Conservation (phyloP, 2,329 filamentous ascomycete genomes). For the Tolypocladium amazonense region DNA sequence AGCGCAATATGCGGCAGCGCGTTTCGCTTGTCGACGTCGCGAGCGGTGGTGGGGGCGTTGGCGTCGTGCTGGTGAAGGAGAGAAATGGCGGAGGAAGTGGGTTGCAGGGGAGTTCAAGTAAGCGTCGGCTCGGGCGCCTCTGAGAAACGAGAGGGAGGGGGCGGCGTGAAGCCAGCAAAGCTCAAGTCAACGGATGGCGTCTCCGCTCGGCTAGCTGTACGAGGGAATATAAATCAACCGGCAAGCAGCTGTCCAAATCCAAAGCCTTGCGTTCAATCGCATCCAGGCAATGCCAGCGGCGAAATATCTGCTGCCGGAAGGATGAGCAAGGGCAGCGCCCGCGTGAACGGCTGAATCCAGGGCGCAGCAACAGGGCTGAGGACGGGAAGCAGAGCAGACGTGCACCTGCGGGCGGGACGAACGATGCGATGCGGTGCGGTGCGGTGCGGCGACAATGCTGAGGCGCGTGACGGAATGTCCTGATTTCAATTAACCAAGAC, state of each 20-base stretch:
- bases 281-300: neutral
- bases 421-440: neutral
- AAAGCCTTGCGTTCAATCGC: neutral
- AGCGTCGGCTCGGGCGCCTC: neutral
- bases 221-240: neutral
- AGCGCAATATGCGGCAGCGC: neutral
- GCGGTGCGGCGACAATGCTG: neutral
- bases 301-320: neutral
- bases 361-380: neutral
- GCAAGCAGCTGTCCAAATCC: neutral
- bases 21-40: neutral
- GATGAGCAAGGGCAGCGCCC: neutral
- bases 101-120: neutral
- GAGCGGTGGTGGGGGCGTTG: neutral
- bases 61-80: neutral
- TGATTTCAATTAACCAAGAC: slow-evolving; percentile 23
- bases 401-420: neutral
- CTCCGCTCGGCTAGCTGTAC: neutral
- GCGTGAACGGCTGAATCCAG: neutral
- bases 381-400: neutral
- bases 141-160: neutral
- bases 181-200: neutral
- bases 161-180: neutral
- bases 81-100: neutral
- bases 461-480: slow-evolving; percentile 11